phyloP scores from a whole-genome alignment of 2,329 filamentous ascomycete species.

The Diaporthe humulicola region DNA sequence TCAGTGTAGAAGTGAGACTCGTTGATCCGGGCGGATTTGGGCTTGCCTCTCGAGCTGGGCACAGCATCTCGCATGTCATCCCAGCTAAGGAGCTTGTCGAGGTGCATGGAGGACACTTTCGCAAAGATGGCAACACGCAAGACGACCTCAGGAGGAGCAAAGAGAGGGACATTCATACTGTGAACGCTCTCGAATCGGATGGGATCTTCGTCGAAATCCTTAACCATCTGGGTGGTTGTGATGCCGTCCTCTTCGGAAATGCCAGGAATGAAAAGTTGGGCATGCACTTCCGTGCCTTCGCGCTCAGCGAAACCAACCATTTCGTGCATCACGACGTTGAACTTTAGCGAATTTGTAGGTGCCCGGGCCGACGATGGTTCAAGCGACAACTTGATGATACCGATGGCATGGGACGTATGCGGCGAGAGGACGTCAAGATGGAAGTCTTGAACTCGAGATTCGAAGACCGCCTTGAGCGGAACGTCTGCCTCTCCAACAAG shows the following conservation, averaged over 20 bases:
- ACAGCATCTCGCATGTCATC: constrained; percentile 94
- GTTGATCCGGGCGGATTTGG: constrained; percentile 78
- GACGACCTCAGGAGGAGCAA: constrained; percentile 79
- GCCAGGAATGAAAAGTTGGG: constrained; percentile 94
- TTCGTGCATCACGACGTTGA: constrained; percentile 99
- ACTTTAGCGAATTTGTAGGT: constrained; percentile 92
- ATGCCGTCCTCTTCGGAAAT: constrained; percentile 91
- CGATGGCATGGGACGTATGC: constrained; percentile 90
- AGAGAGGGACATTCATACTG: constrained; percentile 93
- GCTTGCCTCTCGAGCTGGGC: constrained; percentile 67
- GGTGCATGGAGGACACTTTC: constrained; percentile 90
- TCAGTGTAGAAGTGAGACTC: constrained; percentile 95
- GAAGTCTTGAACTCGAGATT: constrained; percentile 95
- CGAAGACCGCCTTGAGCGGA: constrained; percentile 91
- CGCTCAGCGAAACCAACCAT: constrained; percentile 94
- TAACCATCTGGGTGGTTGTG: constrained; percentile 95
- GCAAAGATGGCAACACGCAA: constrained; percentile 93
- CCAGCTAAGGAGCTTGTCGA: constrained; percentile 98
- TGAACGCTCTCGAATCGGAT: constrained; percentile 98
- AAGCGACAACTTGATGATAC: constrained; percentile 89
- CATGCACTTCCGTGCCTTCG: constrained; percentile 95
- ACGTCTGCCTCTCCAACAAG: constrained; percentile 94
- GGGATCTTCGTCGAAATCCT: constrained; percentile 91
- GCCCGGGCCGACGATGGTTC: constrained; percentile 95
- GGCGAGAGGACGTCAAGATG: constrained; percentile 91